phyloP scores from a whole-genome alignment of 805 yeast species.

The Wickerhamomyces bisporus region DNA sequence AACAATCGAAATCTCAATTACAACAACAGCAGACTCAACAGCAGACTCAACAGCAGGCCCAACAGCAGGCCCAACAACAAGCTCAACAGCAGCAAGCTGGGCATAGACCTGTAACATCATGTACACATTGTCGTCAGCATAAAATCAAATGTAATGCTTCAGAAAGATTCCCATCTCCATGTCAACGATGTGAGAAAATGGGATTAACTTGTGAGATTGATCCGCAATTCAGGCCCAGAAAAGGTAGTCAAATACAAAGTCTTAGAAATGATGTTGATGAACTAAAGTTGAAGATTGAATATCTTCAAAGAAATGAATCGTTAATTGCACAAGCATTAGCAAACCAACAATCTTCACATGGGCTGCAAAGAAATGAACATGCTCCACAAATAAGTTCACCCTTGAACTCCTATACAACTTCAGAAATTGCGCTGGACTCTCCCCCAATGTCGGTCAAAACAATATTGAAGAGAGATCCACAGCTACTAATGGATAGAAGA shows the following conservation, averaged over 20 bases:
- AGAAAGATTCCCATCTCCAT: slow-evolving; percentile 74
- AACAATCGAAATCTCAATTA: too few relatives aligned
- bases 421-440: slow-evolving; percentile 7
- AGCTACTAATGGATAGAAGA: slow-evolving; percentile 32
- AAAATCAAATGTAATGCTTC: slow-evolving; percentile 91
- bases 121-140: slow-evolving; percentile 93
- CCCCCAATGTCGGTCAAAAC: slow-evolving; percentile 35
- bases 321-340: slow-evolving; percentile 59
- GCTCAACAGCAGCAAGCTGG: slow-evolving; percentile 34
- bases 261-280: slow-evolving; percentile 83
- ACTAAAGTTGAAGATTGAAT: slow-evolving; percentile 65
- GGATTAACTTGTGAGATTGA: slow-evolving; percentile 80
- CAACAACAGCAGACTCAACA: background rate
- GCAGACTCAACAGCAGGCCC: background rate
- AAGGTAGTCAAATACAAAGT: slow-evolving; percentile 84
- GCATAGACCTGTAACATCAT: slow-evolving; percentile 86
- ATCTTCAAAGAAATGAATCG: slow-evolving; percentile 59
- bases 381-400: slow-evolving; percentile 20
- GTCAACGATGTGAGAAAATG: slow-evolving; percentile 79
- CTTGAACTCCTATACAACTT: slow-evolving; percentile 6
- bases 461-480: slow-evolving; percentile 39
- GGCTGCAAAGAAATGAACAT: slow-evolving; percentile 9
- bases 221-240: slow-evolving; percentile 86
- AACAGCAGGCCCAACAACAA: background rate
- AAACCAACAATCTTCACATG: slow-evolving; percentile 12